These are phyloP conservation scores for Lachancea sp. DNA, from an alignment of 805 yeast genomes.

Conservation along the genomic window DNA sequence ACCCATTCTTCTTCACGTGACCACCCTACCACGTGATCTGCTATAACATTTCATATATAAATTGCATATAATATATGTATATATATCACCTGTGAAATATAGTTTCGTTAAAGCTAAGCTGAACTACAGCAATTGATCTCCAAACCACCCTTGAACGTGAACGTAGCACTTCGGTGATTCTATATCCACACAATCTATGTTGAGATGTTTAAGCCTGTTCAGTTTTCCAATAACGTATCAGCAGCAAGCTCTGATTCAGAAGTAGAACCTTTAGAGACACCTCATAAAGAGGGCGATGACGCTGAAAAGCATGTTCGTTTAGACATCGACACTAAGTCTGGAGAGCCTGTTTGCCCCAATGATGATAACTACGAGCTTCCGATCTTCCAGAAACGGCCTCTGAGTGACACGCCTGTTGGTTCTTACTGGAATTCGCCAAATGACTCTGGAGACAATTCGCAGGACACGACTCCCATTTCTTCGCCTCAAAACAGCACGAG, in stretches of 20 bases:
- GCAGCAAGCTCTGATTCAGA: constrained; percentile 21
- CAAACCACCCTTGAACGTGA: too few relatives aligned
- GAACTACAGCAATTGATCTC: too few relatives aligned
- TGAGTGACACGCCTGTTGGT: constrained; percentile 67
- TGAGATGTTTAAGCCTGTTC: constrained; percentile 18
- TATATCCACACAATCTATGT: not conserved
- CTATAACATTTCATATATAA: too few relatives aligned
- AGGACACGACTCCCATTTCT: constrained; percentile 26
- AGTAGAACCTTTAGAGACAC: constrained; percentile 16
- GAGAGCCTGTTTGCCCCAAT: constrained; percentile 1
- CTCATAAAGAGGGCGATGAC: not conserved
- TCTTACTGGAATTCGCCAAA: constrained; percentile 53
- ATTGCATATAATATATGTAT: too few relatives aligned
- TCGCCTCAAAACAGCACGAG: constrained; percentile 13
- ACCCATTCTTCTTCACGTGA: too few relatives aligned
- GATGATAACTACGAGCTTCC: constrained; percentile 31
- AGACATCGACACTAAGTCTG: constrained; percentile 7
- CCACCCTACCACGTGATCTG: too few relatives aligned
- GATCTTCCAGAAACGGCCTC: constrained; percentile 62
- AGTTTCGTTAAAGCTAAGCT: too few relatives aligned
- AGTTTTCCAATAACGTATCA: constrained; percentile 16
- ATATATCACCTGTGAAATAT: too few relatives aligned
- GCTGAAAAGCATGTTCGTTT: constrained; percentile 17
- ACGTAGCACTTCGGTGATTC: not conserved
- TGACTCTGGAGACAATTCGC: constrained; percentile 28